Evolutionary conservation across 139 green algal species (phyloP).

Genomic region (Chlamydomonas asymmetrica): DNA sequence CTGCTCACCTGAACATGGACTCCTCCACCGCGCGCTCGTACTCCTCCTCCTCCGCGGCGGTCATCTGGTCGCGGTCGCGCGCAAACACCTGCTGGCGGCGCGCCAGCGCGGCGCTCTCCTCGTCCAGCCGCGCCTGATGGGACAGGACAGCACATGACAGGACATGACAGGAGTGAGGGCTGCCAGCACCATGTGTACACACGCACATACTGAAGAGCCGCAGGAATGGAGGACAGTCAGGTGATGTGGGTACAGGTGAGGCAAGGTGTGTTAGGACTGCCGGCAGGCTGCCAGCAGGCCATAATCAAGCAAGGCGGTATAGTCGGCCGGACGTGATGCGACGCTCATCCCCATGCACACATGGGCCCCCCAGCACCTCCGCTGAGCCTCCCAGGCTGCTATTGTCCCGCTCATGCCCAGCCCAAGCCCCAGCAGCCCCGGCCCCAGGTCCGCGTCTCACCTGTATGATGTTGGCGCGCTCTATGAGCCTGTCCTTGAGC

Average conservation of each 20-base stretch:
- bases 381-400: too few species aligned
- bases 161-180: neutral
- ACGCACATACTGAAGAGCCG: neutral
- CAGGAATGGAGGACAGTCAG: neutral
- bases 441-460: too few species aligned
- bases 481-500: constrained; percentile 85
- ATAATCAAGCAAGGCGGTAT: too few species aligned
- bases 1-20: constrained; percentile 42
- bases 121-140: constrained; percentile 69
- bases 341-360: too few species aligned
- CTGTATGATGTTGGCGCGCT: constrained; percentile 87
- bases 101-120: constrained; percentile 69
- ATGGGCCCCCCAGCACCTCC: too few species aligned
- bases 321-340: too few species aligned
- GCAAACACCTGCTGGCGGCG: constrained; percentile 78
- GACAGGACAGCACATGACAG: neutral
- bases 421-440: too few species aligned
- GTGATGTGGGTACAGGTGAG: neutral
- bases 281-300: too few species aligned
- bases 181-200: neutral
- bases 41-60: constrained; percentile 76
- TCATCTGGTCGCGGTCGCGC: constrained; percentile 80
- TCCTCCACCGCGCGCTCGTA: constrained; percentile 76
- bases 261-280: too few species aligned
- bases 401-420: too few species aligned